These are phyloP conservation scores for Lichina pygmaea DNA, from an alignment of 495 filamentous ascomycete genomes.

Conservation along the genomic window DNA sequence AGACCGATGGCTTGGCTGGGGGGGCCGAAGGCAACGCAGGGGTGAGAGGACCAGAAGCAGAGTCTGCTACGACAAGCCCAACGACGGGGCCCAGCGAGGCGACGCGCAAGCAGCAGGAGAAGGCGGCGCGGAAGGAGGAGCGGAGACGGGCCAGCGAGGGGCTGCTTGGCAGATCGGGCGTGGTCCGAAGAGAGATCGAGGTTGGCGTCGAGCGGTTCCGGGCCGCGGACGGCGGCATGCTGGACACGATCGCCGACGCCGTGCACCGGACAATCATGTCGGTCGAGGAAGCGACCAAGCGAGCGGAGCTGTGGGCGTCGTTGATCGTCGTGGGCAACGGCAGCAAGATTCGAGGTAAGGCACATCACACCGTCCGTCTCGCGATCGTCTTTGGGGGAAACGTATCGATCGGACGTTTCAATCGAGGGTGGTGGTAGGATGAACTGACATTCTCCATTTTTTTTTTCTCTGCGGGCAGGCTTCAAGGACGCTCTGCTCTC, in stretches of 20 bases:
- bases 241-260: constrained; percentile 55
- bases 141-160: constrained; percentile 12
- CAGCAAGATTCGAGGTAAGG: constrained; percentile 45
- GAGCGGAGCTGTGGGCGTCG: constrained; percentile 70
- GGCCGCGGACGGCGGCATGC: constrained; percentile 41
- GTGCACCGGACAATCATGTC: constrained; percentile 57
- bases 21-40: constrained; percentile 4
- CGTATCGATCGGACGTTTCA: not conserved
- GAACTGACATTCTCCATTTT: not conserved
- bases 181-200: constrained; percentile 44
- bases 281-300: constrained; percentile 52
- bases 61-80: constrained; percentile 3
- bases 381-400: not conserved
- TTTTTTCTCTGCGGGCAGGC: constrained; percentile 14
- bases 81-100: constrained; percentile 5
- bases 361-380: not conserved
- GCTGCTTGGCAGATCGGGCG: constrained; percentile 13
- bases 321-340: constrained; percentile 76
- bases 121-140: constrained; percentile 12
- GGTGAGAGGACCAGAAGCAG: constrained; percentile 2
- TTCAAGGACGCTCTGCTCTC: constrained; percentile 70
- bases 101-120: constrained; percentile 1
- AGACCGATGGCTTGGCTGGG: constrained; percentile 10
- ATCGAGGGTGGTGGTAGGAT: not conserved
- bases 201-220: constrained; percentile 73